A percentile compares a stretch with the other conserved stretches of the same genome.
Evolutionary conservation across 2,329 filamentous ascomycete species (phyloP).

Genomic region (Xylariomycetidae sp.): DNA sequence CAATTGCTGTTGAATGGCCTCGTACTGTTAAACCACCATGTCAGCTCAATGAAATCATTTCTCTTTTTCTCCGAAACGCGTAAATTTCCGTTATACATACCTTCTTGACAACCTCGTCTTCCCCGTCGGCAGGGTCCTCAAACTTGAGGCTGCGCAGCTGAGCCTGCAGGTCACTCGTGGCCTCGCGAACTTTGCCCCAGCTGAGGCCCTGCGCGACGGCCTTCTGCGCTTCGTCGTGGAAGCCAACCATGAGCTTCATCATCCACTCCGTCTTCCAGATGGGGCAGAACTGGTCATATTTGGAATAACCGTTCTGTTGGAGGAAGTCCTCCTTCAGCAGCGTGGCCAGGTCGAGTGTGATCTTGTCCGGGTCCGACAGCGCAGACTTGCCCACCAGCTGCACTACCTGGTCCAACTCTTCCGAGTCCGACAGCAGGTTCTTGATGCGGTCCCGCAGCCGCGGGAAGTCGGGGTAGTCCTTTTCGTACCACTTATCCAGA

Average conservation of each 20-base stretch:
- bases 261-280: slow-evolving; percentile 99
- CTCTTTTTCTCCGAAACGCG: no score
- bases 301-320: slow-evolving; percentile 98
- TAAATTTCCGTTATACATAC: slow-evolving; percentile 40
- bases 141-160: slow-evolving; percentile 94
- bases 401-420: slow-evolving; percentile 97
- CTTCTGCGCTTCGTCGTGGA: slow-evolving; percentile 97
- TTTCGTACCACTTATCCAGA: slow-evolving; percentile 90
- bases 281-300: slow-evolving; percentile 98
- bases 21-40: slow-evolving; percentile 62
- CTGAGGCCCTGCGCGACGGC: slow-evolving; percentile 83
- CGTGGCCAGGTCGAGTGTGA: slow-evolving; percentile 86
- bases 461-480: slow-evolving; percentile 91
- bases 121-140: slow-evolving; percentile 80
- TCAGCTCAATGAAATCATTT: no score
- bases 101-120: slow-evolving; percentile 80
- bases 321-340: slow-evolving; percentile 98
- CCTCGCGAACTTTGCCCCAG: slow-evolving; percentile 91
- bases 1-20: slow-evolving; percentile 86
- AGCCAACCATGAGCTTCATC: slow-evolving; percentile 99
- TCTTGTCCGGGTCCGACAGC: slow-evolving; percentile 95
- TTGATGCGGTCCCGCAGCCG: slow-evolving; percentile 87
- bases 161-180: slow-evolving; percentile 79
- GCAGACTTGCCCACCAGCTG: slow-evolving; percentile 98
- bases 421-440: slow-evolving; percentile 88